Conservation (phyloP, 257 asterid species). For the Solanum clarkiae region DNA sequence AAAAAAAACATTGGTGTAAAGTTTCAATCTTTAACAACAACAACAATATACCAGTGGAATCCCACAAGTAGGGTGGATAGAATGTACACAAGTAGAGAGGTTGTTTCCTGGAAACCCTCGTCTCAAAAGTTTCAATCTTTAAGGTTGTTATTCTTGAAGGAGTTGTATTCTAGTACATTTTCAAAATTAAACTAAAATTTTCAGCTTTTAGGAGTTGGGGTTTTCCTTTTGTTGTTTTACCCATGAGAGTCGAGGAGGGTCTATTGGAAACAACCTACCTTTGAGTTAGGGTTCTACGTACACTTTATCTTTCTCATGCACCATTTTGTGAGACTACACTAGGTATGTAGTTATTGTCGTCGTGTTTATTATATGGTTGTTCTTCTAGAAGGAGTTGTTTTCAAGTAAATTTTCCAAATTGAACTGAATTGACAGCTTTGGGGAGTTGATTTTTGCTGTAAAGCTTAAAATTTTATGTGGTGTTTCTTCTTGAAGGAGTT, state of each 20-base stretch:
- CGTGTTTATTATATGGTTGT: neutral
- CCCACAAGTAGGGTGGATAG: no score
- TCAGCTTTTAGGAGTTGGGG: neutral
- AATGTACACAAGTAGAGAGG: no score
- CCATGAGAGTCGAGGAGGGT: neutral
- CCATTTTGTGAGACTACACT: neutral
- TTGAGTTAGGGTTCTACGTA: neutral
- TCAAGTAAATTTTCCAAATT: neutral
- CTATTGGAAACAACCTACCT: neutral
- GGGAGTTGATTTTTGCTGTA: neutral
- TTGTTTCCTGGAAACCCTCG: no score
- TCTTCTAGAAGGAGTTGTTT: neutral
- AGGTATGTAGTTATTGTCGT: neutral
- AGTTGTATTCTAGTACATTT: neutral
- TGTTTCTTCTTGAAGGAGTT: slow-evolving; percentile 38
- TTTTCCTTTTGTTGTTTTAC: neutral
- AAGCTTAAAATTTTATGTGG: neutral
- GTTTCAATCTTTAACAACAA: neutral
- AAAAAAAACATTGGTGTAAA: neutral
- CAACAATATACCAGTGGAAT: no score
- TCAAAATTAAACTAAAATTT: neutral
- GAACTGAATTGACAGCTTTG: neutral
- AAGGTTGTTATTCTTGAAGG: neutral
- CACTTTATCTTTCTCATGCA: neutral
- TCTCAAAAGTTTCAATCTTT: neutral